Evolutionary conservation across 2,329 filamentous ascomycete genomes (phyloP).

Genomic region (Colletotrichum viniferum): DNA sequence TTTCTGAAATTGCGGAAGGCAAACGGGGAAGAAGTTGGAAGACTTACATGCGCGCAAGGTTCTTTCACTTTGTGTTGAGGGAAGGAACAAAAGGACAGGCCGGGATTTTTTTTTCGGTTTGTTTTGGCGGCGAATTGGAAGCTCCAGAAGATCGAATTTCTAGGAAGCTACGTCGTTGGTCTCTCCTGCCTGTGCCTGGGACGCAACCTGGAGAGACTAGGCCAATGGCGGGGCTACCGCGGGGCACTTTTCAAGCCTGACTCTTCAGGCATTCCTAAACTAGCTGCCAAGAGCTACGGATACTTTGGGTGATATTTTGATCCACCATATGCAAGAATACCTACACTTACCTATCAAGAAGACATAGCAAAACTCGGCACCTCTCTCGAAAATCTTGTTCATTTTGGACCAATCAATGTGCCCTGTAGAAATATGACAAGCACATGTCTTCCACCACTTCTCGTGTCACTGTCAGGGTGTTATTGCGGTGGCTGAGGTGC

Average conservation of each 20-base stretch:
- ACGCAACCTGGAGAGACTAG: background rate
- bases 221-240: conserved; percentile 19
- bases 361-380: background rate
- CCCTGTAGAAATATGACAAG: background rate
- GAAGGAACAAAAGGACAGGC: background rate
- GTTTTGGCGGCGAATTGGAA: background rate
- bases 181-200: conserved; percentile 13
- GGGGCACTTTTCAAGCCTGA: conserved; percentile 14
- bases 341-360: background rate
- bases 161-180: conserved; percentile 13
- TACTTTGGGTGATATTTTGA: background rate
- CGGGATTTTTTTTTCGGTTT: background rate
- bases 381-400: background rate
- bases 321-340: background rate
- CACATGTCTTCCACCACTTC: background rate
- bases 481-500: background rate
- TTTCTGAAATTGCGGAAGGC: background rate
- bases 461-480: background rate
- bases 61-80: background rate
- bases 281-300: background rate
- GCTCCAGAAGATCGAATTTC: background rate
- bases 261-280: background rate
- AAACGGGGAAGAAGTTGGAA: background rate
- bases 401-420: background rate
- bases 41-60: background rate